These are phyloP conservation scores for Malassezia yamatoensis DNA, from an alignment of 1,284 basidiomycete genomes.

Conservation along the genomic window DNA sequence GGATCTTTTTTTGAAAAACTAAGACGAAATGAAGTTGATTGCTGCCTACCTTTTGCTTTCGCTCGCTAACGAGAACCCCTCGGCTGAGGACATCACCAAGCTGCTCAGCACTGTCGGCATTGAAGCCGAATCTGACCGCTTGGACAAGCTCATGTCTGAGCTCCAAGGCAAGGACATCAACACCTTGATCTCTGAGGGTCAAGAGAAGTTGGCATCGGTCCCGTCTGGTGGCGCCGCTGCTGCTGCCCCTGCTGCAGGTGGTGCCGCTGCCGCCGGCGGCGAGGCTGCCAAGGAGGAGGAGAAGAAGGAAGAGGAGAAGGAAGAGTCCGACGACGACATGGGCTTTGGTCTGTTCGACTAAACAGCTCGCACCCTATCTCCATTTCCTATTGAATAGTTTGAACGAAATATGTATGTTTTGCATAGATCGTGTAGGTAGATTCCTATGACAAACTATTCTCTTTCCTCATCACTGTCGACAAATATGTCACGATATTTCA, in stretches of 20 bases:
- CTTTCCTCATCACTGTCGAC: slow-evolving; percentile 31
- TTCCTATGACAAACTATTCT: neutral
- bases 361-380: slow-evolving; percentile 13
- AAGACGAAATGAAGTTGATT: slow-evolving; percentile 42
- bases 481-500: slow-evolving; percentile 44
- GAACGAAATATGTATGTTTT: neutral
- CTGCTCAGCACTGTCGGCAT: slow-evolving; percentile 76
- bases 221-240: slow-evolving; percentile 48
- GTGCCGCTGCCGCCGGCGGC: slow-evolving; percentile 58
- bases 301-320: slow-evolving; percentile 48
- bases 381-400: too few relatives aligned
- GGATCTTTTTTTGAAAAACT: slow-evolving; percentile 15
- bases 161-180: slow-evolving; percentile 83
- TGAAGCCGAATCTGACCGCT: slow-evolving; percentile 73
- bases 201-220: slow-evolving; percentile 85
- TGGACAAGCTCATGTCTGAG: slow-evolving; percentile 79
- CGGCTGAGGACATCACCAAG: slow-evolving; percentile 77
- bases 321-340: slow-evolving; percentile 47
- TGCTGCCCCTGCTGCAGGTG: slow-evolving; percentile 50
- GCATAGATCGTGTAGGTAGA: neutral
- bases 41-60: slow-evolving; percentile 81
- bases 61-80: slow-evolving; percentile 85
- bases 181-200: slow-evolving; percentile 84
- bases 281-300: slow-evolving; percentile 59
- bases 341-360: slow-evolving; percentile 48